These are phyloP conservation scores for Parasitella parasitica DNA, from an alignment of 371 early-diverging fungal genomes.

Conservation along the genomic window DNA sequence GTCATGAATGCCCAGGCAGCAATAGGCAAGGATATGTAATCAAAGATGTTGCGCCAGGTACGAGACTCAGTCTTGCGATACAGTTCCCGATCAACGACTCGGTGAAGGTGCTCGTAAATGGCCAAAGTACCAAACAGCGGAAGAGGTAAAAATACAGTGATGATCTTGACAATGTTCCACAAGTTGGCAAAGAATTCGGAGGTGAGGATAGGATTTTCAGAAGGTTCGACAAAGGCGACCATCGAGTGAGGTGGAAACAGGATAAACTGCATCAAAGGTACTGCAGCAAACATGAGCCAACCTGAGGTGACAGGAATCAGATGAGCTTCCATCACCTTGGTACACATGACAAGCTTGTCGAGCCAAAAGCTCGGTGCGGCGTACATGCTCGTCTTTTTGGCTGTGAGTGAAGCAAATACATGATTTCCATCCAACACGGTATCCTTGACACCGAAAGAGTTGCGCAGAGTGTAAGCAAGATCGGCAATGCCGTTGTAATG, in stretches of 20 bases:
- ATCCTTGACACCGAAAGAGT: constrained; percentile 30
- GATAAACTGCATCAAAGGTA: constrained; percentile 51
- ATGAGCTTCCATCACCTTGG: constrained; percentile 56
- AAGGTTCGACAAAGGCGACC: constrained; percentile 35
- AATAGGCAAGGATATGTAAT: constrained; percentile 55
- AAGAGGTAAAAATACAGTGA: constrained; percentile 46
- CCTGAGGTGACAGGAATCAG: constrained; percentile 53
- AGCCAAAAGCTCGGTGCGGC: constrained; percentile 27
- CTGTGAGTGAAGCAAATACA: constrained; percentile 18
- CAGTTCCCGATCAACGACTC: constrained; percentile 48
- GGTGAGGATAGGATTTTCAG: constrained; percentile 46
- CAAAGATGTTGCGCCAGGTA: constrained; percentile 47
- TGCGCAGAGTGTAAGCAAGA: constrained; percentile 44
- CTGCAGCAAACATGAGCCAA: constrained; percentile 59
- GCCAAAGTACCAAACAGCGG: constrained; percentile 47
- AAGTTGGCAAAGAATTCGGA: constrained; percentile 44
- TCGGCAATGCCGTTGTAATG: constrained; percentile 61
- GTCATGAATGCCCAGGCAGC: constrained; percentile 63
- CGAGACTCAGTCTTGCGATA: constrained; percentile 43
- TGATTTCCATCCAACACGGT: constrained; percentile 1
- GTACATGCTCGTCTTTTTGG: constrained; percentile 39
- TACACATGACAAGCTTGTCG: constrained; percentile 42
- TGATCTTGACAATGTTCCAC: constrained; percentile 49
- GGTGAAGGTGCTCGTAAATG: constrained; percentile 51
- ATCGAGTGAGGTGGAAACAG: constrained; percentile 43